Evolutionary conservation across 345 rosid genomes (phyloP), one percentile per base, ranked within the genome.

Genomic region (Eucalyptus urophylla): DNA sequence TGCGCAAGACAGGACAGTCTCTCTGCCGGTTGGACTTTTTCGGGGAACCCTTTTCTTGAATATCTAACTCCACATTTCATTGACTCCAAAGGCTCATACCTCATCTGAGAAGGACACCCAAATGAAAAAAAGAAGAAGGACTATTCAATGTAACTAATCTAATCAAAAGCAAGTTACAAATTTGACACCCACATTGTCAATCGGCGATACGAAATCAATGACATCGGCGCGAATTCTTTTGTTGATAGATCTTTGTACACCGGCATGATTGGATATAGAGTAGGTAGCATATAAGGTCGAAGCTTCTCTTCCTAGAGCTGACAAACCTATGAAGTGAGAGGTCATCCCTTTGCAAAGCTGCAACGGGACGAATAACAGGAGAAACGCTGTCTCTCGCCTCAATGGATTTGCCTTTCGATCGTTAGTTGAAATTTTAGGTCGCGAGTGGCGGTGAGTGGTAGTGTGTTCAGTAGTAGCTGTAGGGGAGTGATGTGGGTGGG

Each of bases 401-500:
- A 19, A 17, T 72, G 44, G 81, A 37, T 37, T 37, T 1, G 45
- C 83, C 83, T 37, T 37, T 11, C 14, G 7, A 24, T 37, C 14
- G 27, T 72, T 37, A 37, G 45, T 72, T 72, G 83, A 37, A 37
- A 37, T 37, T 11, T 72, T 37, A 72, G 45, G 83, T 72, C 40
- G 47, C 49, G 47, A 43, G 33, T 85, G 86, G 72, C 86, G 88
- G 87, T 49, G 53, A 86, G 47, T 9, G 65, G 14, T 15, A 8
- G 54, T 85, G 88, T 25, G 67, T 86, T 86, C 65, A 54, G 88
- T 86, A 62, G 49, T 54, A 54, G 50, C 87, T n/a, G 87, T 49
- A 81, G 92, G 53, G 53, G 91, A 88, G 83, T 72, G 83, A 19
- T 72, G 27, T 93, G 91, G 81, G 88, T 92, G 69, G 92, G 91